Conservation (phyloP, 176 grass and related monocot genomes). For the Triticum urartu region DNA sequence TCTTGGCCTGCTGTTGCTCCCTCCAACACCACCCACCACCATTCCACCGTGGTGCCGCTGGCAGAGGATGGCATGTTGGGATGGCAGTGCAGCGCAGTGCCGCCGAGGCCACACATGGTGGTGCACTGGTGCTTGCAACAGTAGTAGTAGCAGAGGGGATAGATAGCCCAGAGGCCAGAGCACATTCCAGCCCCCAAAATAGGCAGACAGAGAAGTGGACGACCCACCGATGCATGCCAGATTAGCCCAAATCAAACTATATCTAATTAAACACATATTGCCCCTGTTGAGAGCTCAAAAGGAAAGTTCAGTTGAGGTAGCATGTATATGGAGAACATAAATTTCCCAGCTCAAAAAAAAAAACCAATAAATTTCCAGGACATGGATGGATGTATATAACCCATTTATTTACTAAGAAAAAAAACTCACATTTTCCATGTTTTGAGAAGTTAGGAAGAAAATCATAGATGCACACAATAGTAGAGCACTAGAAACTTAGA, state of each 20-base stretch:
- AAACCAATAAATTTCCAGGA: not conserved
- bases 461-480: not conserved
- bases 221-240: not conserved
- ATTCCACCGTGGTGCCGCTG: not conserved
- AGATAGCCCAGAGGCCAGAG: slow-evolving; percentile 16
- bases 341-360: not conserved
- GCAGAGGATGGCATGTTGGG: not conserved
- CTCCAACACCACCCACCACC: slow-evolving; percentile 32
- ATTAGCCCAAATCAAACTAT: not conserved
- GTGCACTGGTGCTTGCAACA: not conserved
- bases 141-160: not conserved
- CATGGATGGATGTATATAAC: not conserved
- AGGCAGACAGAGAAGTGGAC: not conserved
- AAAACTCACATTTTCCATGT: not conserved
- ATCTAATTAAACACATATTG: not conserved
- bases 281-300: not conserved
- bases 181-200: slow-evolving; percentile 1
- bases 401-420: not conserved
- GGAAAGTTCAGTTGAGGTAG: not conserved
- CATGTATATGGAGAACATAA: not conserved
- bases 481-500: too few relatives aligned
- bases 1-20: not conserved
- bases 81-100: slow-evolving; percentile 16
- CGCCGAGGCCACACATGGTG: slow-evolving; percentile 25
- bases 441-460: not conserved